Evolutionary conservation across 495 filamentous ascomycete genomes (phyloP), one percentile per base, ranked within the genome.

Genomic region (Xylaria telfairii): DNA sequence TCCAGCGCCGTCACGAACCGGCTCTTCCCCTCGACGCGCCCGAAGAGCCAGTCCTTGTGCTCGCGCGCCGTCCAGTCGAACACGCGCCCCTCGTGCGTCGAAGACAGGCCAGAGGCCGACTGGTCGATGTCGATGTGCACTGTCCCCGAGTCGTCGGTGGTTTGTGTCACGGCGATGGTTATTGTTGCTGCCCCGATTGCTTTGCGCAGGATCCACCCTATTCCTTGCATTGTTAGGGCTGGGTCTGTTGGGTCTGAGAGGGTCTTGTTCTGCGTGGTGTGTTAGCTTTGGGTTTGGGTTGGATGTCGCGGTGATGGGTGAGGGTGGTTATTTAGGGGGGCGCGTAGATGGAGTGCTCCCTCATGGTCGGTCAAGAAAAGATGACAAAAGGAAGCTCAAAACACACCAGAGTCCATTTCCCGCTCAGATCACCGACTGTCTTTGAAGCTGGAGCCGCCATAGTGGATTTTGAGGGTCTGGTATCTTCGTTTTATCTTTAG

Each of bases 51-150:
- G 82, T 98, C 95, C 32, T 79, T 79, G 82, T 96, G 93, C 51
- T 88, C 86, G 70, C 93, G 91, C 75, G 81, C 85, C 41, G 72
- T 71, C 87, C 88, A 90, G 85, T 98, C 93, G 1, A 95, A 82
- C 37, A 77, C 87, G 69, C 95, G 92, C 30, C 81, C 79, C 81
- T 97, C 94, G 37, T 85, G 84, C 28, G 91, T 91, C 68, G 91
- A 92, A 70, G 86, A 87, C 65, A 96, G 83, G 47, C 92, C 93
- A 71, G 92, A 93, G 44, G 88, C 86, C 32, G 87, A 84, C 81
- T 97, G 94, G 34, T 89, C 85, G 78, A 97, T 92, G 80, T 96
- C 91, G 83, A 98, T 89, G 85, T 93, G 92, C 67, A 87, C 84
- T 8, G 86, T 74, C 17, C 28, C 34, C 4, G 81, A 72, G 39